Conservation (phyloP, 306 rosid genomes). For the Gillenia trifoliata region DNA sequence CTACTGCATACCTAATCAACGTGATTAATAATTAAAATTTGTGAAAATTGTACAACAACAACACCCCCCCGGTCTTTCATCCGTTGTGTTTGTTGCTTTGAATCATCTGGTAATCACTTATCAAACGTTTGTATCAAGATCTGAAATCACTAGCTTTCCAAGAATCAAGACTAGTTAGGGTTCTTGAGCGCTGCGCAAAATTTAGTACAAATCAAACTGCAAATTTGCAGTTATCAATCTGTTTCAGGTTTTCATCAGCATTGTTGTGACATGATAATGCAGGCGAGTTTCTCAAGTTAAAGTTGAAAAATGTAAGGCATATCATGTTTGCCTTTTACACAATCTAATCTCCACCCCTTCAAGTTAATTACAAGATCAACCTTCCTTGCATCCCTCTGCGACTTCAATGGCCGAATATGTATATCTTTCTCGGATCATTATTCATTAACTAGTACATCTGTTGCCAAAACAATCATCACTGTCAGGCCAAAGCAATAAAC, state of each 20-base stretch:
- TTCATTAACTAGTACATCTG: too few relatives aligned
- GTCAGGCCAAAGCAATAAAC: not conserved
- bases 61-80: too few relatives aligned
- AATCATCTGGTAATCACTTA: not conserved
- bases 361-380: not conserved
- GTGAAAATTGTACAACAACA: too few relatives aligned
- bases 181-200: too few relatives aligned
- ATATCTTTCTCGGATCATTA: too few relatives aligned
- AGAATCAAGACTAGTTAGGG: too few relatives aligned
- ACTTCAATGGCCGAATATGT: not conserved
- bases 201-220: too few relatives aligned
- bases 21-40: too few relatives aligned
- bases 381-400: not conserved
- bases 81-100: not conserved
- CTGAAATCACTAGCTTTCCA: too few relatives aligned
- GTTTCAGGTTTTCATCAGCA: not conserved
- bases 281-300: not conserved
- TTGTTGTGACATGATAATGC: not conserved
- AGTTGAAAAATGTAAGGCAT: not conserved
- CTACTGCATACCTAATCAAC: too few relatives aligned
- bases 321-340: not conserved
- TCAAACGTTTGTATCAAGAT: not conserved
- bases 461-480: not conserved
- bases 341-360: not conserved
- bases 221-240: not conserved